These are phyloP conservation scores for Obba rivulosa DNA, from an alignment of 768 basidiomycete genomes.

Conservation along the genomic window DNA sequence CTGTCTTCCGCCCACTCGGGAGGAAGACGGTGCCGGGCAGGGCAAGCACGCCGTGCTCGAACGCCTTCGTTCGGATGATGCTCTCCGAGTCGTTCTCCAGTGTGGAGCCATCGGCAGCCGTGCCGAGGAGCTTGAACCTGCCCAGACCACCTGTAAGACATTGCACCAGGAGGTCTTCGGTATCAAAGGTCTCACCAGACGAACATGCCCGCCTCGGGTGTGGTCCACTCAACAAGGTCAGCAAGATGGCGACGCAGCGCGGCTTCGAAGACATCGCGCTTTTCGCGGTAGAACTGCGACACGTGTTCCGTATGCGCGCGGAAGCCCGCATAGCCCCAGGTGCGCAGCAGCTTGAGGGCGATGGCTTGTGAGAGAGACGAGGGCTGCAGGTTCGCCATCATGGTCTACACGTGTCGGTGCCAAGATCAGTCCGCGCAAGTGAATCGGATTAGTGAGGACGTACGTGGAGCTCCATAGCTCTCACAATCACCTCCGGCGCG, in stretches of 20 bases:
- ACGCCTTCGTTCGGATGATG: constrained; percentile 69
- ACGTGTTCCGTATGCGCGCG: constrained; percentile 60
- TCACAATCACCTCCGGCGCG: constrained; percentile 63
- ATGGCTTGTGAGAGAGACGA: constrained; percentile 64
- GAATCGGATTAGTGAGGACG: constrained; percentile 19
- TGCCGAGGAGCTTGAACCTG: constrained; percentile 62
- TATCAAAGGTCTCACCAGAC: constrained; percentile 67
- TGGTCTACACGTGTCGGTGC: constrained; percentile 48
- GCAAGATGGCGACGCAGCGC: constrained; percentile 73
- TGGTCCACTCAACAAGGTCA: constrained; percentile 68
- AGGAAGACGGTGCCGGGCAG: constrained; percentile 83
- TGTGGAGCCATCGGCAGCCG: constrained; percentile 16
- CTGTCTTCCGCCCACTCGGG: constrained; percentile 62
- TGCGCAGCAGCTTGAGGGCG: constrained; percentile 46
- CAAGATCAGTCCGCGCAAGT: background rate
- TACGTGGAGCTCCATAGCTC: constrained; percentile 68
- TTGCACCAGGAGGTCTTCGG: constrained; percentile 4
- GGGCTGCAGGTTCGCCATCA: constrained; percentile 60
- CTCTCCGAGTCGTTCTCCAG: constrained; percentile 61
- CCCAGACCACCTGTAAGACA: background rate
- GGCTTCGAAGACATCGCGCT: constrained; percentile 72
- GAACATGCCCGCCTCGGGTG: constrained; percentile 84
- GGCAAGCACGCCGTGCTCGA: constrained; percentile 81
- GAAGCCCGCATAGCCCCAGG: constrained; percentile 80
- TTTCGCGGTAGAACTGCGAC: constrained; percentile 66